Evolutionary conservation across 2,329 filamentous ascomycete genomes (phyloP).

Genomic region (Xylariomycetidae sp.): DNA sequence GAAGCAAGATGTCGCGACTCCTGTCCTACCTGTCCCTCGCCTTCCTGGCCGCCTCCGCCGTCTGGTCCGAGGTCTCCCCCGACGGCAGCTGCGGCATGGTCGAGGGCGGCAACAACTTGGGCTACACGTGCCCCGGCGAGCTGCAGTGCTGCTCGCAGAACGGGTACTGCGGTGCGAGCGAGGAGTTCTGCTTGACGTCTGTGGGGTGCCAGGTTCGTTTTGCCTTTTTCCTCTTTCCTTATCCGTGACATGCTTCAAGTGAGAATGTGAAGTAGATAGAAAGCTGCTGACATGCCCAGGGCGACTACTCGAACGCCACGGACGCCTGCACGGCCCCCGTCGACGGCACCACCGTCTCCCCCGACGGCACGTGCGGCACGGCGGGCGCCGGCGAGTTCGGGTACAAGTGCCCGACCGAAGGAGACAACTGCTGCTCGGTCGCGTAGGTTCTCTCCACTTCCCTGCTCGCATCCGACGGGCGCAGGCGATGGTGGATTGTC

Average conservation of each 20-base stretch:
- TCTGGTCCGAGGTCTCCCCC: constrained; percentile 21
- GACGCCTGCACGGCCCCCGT: constrained; percentile 20
- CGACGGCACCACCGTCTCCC: constrained; percentile 19
- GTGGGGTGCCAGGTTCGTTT: constrained; percentile 24
- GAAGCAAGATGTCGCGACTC: constrained; percentile 8
- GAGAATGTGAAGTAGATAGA: too few relatives aligned
- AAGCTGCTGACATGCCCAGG: too few relatives aligned
- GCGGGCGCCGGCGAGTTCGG: constrained; percentile 21
- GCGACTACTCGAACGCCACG: constrained; percentile 23
- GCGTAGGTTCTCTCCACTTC: constrained; percentile 17
- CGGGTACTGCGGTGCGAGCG: constrained; percentile 25
- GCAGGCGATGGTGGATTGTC: neutral
- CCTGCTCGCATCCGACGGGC: neutral
- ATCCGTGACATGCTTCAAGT: too few relatives aligned
- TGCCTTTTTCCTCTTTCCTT: too few relatives aligned
- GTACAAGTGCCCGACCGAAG: constrained; percentile 21
- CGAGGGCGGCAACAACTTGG: constrained; percentile 17
- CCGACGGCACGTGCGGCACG: constrained; percentile 27
- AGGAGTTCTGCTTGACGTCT: constrained; percentile 24
- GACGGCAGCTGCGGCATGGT: constrained; percentile 24
- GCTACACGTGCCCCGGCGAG: constrained; percentile 24
- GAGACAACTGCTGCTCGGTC: constrained; percentile 21
- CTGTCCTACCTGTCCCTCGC: constrained; percentile 6
- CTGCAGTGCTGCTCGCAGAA: constrained; percentile 24
- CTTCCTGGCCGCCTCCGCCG: constrained; percentile 13